phyloP scores from a whole-genome alignment of 306 rosid genomes.

The Crataegus laevigata region DNA sequence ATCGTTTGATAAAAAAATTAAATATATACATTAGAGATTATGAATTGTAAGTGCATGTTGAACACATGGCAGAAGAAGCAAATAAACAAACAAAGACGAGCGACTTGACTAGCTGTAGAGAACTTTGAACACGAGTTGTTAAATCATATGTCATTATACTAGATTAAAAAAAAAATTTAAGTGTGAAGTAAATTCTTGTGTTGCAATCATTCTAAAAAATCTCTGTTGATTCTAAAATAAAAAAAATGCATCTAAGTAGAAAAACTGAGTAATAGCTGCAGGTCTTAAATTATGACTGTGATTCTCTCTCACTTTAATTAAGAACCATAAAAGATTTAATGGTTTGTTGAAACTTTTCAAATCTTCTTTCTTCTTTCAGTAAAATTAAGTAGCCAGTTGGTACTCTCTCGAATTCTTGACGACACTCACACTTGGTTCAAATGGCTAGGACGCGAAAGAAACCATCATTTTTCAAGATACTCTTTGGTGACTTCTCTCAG shows the following conservation, averaged over 20 bases:
- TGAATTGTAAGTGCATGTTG: not conserved
- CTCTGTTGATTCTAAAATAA: too few relatives aligned
- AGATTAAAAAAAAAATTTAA: too few relatives aligned
- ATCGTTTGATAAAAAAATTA: too few relatives aligned
- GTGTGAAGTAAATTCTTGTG: accelerated
- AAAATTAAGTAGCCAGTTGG: not conserved
- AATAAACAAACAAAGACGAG: too few relatives aligned
- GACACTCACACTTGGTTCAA: not conserved
- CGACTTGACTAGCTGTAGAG: too few relatives aligned
- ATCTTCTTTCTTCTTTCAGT: too few relatives aligned
- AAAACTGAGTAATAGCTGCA: not conserved
- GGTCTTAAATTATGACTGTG: not conserved
- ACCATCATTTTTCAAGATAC: not conserved
- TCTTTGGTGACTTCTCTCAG: constrained; percentile 1
- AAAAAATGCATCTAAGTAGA: too few relatives aligned
- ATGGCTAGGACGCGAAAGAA: not conserved
- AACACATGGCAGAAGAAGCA: not conserved
- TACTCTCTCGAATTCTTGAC: not conserved
- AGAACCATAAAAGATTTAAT: not conserved
- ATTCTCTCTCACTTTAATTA: not conserved
- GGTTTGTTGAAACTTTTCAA: not conserved
- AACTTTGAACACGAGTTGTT: too few relatives aligned
- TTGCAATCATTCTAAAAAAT: too few relatives aligned
- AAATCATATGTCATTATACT: too few relatives aligned
- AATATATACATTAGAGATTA: too few relatives aligned